Evolutionary conservation across 2,329 filamentous ascomycete genomes (phyloP).

Genomic region (Fusarium newnesense): DNA sequence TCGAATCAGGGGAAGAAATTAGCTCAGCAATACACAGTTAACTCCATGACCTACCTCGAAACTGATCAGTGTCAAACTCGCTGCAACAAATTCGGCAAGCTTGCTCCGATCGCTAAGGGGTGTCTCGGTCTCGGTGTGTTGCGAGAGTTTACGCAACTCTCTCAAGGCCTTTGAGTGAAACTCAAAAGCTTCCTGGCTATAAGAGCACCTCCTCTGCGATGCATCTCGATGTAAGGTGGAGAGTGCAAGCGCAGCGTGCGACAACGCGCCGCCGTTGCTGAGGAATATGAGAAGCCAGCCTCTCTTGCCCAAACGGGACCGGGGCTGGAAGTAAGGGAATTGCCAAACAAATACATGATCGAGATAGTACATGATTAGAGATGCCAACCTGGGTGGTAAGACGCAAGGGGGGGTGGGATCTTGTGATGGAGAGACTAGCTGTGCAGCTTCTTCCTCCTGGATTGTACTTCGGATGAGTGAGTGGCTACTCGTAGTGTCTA

Average conservation of each 20-base stretch:
- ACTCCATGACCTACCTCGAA: background rate
- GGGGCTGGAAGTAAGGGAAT: background rate
- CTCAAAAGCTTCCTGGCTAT: background rate
- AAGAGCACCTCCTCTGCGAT: background rate
- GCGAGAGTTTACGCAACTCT: background rate
- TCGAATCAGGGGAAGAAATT: fast-evolving
- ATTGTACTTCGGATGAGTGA: too few relatives aligned
- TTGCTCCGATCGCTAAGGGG: background rate
- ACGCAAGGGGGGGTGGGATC: background rate
- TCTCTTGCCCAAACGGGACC: background rate
- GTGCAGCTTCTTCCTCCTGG: background rate
- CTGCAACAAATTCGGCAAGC: background rate
- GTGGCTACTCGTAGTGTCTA: fast-evolving
- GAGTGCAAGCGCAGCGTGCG: background rate
- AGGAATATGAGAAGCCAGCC: background rate
- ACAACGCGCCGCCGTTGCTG: background rate
- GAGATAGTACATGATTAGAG: background rate
- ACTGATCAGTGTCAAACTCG: background rate
- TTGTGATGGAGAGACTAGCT: fast-evolving
- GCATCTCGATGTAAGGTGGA: background rate
- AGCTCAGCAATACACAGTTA: fast-evolving
- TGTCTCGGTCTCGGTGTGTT: background rate
- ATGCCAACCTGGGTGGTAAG: background rate
- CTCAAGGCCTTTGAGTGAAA: background rate
- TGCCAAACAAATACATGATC: background rate